Evolutionary conservation across 495 filamentous ascomycete genomes (phyloP).

Genomic region (Daldinia childiae): DNA sequence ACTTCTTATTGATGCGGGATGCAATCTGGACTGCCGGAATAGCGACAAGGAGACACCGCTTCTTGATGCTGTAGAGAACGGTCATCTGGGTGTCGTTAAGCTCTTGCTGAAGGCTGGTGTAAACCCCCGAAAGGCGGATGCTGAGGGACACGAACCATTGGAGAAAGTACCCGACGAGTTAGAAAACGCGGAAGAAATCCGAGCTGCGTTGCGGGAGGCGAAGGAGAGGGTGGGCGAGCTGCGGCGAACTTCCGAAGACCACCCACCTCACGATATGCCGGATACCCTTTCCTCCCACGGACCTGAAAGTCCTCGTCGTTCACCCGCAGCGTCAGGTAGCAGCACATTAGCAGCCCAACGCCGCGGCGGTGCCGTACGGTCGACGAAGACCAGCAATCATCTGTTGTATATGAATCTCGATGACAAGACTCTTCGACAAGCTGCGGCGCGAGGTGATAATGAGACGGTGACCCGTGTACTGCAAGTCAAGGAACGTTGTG

Average conservation of each 20-base stretch:
- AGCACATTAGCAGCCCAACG: slow-evolving; percentile 48
- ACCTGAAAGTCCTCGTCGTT: slow-evolving; percentile 73
- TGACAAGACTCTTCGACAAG: slow-evolving; percentile 77
- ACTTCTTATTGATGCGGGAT: slow-evolving; percentile 80
- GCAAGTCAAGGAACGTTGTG: slow-evolving; percentile 71
- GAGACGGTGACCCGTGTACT: slow-evolving; percentile 81
- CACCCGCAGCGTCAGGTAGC: slow-evolving; percentile 59
- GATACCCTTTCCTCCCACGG: slow-evolving; percentile 73
- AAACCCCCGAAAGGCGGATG: slow-evolving; percentile 87
- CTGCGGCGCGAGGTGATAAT: slow-evolving; percentile 84
- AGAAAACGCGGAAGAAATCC: slow-evolving; percentile 70
- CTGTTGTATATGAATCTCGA: slow-evolving; percentile 65
- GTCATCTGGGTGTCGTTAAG: slow-evolving; percentile 89
- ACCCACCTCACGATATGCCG: slow-evolving; percentile 58
- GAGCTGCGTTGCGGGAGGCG: slow-evolving; percentile 62
- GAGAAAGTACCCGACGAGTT: slow-evolving; percentile 78
- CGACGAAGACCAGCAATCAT: slow-evolving; percentile 65
- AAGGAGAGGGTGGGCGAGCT: slow-evolving; percentile 60
- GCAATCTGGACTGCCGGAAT: slow-evolving; percentile 78
- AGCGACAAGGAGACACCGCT: slow-evolving; percentile 93
- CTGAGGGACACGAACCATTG: slow-evolving; percentile 84
- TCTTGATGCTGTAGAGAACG: slow-evolving; percentile 95
- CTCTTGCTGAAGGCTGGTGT: slow-evolving; percentile 84
- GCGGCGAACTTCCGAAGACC: slow-evolving; percentile 72
- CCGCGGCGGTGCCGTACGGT: slow-evolving; percentile 56